Conservation (phyloP, 345 rosid species). For the Murraya paniculata region DNA sequence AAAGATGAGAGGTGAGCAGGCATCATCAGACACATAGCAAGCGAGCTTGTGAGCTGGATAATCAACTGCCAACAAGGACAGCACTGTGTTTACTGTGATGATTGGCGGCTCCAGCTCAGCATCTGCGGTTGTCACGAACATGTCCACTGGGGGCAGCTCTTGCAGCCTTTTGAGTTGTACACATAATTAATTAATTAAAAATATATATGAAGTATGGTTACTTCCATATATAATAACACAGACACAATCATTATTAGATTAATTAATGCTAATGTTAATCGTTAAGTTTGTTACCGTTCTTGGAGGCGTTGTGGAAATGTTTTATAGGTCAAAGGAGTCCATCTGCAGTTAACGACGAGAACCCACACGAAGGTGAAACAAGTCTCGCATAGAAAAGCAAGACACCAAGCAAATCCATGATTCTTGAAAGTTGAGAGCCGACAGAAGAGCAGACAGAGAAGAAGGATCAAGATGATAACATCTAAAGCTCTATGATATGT, state of each 20-base stretch:
- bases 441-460: slow-evolving; percentile 33
- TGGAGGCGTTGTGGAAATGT: slow-evolving; percentile 47
- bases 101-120: slow-evolving; percentile 46
- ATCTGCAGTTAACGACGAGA: slow-evolving; percentile 39
- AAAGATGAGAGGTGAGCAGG: slow-evolving; percentile 57
- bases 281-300: slow-evolving; percentile 23
- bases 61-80: slow-evolving; percentile 52
- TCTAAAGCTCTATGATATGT: slow-evolving; percentile 32
- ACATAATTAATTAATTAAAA: not conserved
- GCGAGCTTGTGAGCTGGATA: slow-evolving; percentile 45
- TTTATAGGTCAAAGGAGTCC: slow-evolving; percentile 51
- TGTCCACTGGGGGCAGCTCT: slow-evolving; percentile 59
- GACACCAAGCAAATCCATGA: slow-evolving; percentile 50
- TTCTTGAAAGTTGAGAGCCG: slow-evolving; percentile 30
- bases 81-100: slow-evolving; percentile 45
- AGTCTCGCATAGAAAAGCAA: slow-evolving; percentile 63
- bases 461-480: slow-evolving; percentile 28
- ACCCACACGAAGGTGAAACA: slow-evolving; percentile 55
- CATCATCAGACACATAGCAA: slow-evolving; percentile 54
- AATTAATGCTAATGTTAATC: no score
- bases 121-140: slow-evolving; percentile 57
- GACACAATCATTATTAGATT: not conserved
- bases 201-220: no score
- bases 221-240: not conserved
- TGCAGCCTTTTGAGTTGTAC: slow-evolving; percentile 20